Conservation (phyloP, 2,329 filamentous ascomycete genomes). For the Keithomyces neogunnii region DNA sequence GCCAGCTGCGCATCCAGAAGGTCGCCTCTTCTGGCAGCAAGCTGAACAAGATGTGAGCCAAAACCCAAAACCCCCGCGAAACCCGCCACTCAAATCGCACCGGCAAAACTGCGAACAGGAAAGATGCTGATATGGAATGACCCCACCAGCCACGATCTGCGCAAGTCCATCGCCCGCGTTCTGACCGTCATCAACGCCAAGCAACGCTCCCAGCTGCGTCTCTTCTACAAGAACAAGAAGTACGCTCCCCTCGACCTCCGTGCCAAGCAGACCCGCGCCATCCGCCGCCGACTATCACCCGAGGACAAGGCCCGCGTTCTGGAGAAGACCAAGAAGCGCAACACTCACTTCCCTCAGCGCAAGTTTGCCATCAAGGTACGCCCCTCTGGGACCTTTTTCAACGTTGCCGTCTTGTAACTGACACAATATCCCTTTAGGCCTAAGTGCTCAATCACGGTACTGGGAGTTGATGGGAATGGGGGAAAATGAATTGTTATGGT, state of each 20-base stretch:
- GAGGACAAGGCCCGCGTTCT: conserved; percentile 79
- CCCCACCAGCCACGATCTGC: conserved; percentile 75
- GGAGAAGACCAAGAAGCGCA: conserved; percentile 95
- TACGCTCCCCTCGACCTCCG: conserved; percentile 97
- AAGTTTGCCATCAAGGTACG: conserved; percentile 97
- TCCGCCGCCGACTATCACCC: conserved; percentile 88
- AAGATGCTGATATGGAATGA: conserved; percentile 2
- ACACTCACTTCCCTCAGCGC: conserved; percentile 93
- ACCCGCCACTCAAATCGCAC: no score
- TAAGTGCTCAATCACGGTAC: conserved; percentile 6
- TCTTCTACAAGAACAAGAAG: conserved; percentile 99
- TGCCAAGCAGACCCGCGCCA: conserved; percentile 95
- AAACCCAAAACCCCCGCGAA: no score
- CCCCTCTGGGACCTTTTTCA: background rate
- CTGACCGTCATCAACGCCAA: conserved; percentile 99
- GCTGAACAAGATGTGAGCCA: conserved; percentile 88
- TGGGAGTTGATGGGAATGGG: conserved; percentile 4
- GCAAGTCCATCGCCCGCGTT: conserved; percentile 98
- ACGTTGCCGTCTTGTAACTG: no score
- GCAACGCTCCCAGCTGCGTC: conserved; percentile 93
- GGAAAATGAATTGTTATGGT: conserved; percentile 5
- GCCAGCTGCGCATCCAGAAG: conserved; percentile 96
- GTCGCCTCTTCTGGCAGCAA: conserved; percentile 91
- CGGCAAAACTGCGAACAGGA: background rate
- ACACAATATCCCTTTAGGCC: conserved; percentile 1